Percentiles rank a stretch among this genome's conserved stretches.
Conservation (phyloP, 148 eudicot species). For the Amaranthus cruentus region DNA sequence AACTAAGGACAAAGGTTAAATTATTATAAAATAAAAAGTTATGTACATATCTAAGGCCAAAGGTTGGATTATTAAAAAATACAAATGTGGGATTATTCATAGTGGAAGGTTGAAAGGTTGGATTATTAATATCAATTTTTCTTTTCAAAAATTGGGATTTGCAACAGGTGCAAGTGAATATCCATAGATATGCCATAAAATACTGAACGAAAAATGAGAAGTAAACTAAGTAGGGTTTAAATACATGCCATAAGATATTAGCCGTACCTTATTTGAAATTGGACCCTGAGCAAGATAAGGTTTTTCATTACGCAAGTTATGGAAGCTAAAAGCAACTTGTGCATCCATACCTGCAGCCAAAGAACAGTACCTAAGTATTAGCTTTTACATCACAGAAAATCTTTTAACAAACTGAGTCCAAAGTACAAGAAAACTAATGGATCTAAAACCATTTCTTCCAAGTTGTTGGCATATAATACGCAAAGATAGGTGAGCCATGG, state of each 20-base stretch:
- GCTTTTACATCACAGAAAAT: not conserved
- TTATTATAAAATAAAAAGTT: no score
- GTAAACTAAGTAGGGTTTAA: not conserved
- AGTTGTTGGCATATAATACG: not conserved
- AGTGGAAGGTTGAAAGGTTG: no score
- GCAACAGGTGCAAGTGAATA: not conserved
- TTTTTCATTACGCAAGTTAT: constrained; percentile 78
- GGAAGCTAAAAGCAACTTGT: constrained; percentile 89
- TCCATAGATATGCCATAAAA: not conserved
- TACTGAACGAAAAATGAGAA: not conserved
- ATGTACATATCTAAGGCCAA: no score
- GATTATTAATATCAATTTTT: no score
- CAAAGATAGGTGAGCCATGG: not conserved
- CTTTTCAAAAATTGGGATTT: not conserved
- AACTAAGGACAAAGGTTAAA: no score
- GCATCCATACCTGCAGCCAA: constrained; percentile 81
- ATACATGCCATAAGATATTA: not conserved
- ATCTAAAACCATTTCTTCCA: not conserved
- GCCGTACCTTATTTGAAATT: constrained; percentile 69
- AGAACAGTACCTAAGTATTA: not conserved
- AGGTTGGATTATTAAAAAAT: no score
- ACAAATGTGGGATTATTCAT: no score
- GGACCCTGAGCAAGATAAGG: constrained; percentile 96
- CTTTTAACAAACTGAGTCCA: not conserved
- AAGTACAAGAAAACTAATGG: not conserved